Evolutionary conservation across 306 rosid species (phyloP).

Genomic region (Clitoria ternatea): DNA sequence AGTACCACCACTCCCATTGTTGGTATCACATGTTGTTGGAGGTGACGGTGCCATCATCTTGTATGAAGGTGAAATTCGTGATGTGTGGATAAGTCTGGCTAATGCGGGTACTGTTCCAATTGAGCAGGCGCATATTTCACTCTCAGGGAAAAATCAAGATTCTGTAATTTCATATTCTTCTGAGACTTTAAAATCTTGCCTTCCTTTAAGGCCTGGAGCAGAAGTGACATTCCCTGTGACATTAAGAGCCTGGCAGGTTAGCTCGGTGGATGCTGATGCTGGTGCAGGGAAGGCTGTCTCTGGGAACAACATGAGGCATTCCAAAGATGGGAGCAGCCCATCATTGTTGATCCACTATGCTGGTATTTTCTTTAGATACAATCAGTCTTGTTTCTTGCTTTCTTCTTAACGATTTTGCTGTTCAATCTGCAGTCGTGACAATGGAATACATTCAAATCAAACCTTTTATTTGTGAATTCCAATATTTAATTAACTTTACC

Average conservation of each 20-base stretch:
- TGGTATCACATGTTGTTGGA: constrained; percentile 78
- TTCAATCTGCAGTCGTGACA: constrained; percentile 11
- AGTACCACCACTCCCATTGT: constrained; percentile 71
- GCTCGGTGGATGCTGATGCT: constrained; percentile 53
- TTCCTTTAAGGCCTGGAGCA: constrained; percentile 89
- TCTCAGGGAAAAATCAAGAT: constrained; percentile 93
- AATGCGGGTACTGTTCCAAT: constrained; percentile 96
- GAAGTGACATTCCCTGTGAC: constrained; percentile 92
- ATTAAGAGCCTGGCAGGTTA: constrained; percentile 86
- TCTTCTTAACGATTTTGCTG: not conserved
- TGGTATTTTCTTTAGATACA: constrained; percentile 41
- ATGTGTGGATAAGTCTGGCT: constrained; percentile 81
- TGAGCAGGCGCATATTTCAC: constrained; percentile 86
- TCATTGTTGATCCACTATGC: constrained; percentile 86
- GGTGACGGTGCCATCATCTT: constrained; percentile 93
- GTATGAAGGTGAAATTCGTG: constrained; percentile 94
- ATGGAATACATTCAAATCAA: constrained; percentile 14
- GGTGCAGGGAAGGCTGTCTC: constrained; percentile 53
- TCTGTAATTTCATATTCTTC: constrained; percentile 64
- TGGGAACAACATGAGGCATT: constrained; percentile 53
- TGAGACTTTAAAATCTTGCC: constrained; percentile 76
- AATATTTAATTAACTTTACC: not conserved
- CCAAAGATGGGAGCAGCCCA: constrained; percentile 81
- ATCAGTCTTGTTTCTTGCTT: not conserved
- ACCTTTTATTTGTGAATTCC: not conserved